These are phyloP conservation scores for Elasticomyces elasticus DNA, from an alignment of 495 filamentous ascomycete genomes.

Conservation along the genomic window DNA sequence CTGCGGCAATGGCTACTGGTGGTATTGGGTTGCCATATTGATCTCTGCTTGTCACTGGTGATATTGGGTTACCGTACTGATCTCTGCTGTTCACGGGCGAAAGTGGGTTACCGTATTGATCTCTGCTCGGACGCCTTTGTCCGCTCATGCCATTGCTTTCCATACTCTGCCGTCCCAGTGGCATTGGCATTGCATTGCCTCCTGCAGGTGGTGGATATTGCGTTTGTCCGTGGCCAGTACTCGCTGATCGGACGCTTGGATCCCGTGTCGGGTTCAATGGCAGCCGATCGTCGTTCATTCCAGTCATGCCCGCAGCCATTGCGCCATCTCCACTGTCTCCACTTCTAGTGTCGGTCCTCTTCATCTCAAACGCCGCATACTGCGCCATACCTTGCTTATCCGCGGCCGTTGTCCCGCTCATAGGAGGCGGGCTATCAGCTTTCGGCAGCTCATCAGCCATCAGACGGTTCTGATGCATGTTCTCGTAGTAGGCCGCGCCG, in stretches of 20 bases:
- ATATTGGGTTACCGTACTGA: conserved; percentile 46
- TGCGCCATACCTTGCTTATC: conserved; percentile 38
- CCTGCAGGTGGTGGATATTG: not conserved
- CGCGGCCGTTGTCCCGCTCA: conserved; percentile 36
- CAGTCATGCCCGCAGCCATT: conserved; percentile 15
- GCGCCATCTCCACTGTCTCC: conserved; percentile 1
- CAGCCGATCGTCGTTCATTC: conserved; percentile 68
- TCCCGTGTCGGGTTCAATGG: conserved; percentile 60
- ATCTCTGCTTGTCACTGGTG: conserved; percentile 35
- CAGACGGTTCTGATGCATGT: conserved; percentile 45
- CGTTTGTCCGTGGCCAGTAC: conserved; percentile 6
- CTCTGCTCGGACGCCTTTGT: conserved; percentile 36
- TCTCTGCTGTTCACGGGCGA: conserved; percentile 27
- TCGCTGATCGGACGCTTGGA: conserved; percentile 26
- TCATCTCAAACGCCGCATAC: conserved; percentile 68
- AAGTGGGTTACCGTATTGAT: conserved; percentile 46
- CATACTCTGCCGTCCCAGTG: conserved; percentile 26
- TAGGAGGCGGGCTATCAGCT: conserved; percentile 40
- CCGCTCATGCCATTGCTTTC: conserved; percentile 19
- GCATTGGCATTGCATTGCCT: conserved; percentile 10
- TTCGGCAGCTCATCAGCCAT: conserved; percentile 35
- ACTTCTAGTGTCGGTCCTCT: conserved; percentile 37
- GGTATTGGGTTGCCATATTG: conserved; percentile 24
- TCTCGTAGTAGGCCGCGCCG: conserved; percentile 76
- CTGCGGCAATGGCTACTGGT: conserved; percentile 33